These are phyloP conservation scores for Erodium trifolium DNA, from an alignment of 441 rosid genomes.

Conservation along the genomic window DNA sequence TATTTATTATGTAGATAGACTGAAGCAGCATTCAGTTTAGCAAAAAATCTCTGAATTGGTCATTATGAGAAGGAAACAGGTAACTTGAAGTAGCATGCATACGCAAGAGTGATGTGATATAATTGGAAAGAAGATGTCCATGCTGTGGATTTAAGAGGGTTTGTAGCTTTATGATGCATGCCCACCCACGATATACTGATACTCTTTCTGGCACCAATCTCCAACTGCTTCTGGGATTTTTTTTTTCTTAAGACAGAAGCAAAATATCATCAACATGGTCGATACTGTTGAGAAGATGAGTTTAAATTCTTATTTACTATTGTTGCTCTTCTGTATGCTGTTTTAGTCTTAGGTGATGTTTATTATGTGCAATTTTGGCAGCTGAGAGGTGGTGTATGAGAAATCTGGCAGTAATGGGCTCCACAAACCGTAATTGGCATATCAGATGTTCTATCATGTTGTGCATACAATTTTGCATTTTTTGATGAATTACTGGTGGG, in stretches of 20 bases:
- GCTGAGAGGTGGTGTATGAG: constrained; percentile 26
- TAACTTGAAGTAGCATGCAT: neutral
- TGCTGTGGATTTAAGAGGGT: neutral
- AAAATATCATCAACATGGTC: neutral
- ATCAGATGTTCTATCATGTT: neutral
- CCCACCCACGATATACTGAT: neutral
- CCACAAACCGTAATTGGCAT: neutral
- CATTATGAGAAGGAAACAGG: neutral
- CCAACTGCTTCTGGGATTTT: neutral
- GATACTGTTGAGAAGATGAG: neutral
- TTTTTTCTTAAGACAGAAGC: neutral
- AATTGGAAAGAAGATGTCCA: neutral
- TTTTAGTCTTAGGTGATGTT: constrained; percentile 6
- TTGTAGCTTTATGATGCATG: neutral
- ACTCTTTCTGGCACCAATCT: neutral
- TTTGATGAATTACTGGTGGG: neutral
- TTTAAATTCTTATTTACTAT: neutral
- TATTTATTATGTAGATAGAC: neutral
- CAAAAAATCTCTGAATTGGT: neutral
- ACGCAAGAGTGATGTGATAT: neutral
- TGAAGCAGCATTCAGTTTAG: constrained; percentile 1
- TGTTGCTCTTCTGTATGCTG: neutral
- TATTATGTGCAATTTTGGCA: constrained; percentile 22
- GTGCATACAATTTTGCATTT: neutral
- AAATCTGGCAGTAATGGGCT: constrained; percentile 18